Evolutionary conservation across 2,329 filamentous ascomycete species (phyloP).

Genomic region (Colletotrichum sp.): DNA sequence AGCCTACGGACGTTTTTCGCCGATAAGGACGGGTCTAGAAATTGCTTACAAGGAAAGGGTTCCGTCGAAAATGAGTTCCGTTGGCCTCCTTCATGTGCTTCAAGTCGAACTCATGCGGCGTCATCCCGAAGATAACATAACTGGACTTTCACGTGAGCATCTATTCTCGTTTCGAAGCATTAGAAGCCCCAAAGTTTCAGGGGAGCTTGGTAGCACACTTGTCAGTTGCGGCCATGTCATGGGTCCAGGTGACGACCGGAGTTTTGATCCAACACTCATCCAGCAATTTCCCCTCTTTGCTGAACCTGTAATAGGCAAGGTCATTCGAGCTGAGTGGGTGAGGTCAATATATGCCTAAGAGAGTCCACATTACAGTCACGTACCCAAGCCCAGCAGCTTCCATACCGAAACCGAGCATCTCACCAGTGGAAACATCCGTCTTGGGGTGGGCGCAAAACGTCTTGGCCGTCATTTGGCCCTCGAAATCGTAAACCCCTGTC

Average conservation of each 20-base stretch:
- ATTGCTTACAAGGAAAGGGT: not conserved
- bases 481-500: not conserved
- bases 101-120: not conserved
- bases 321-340: not conserved
- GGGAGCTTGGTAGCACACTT: not conserved
- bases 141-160: not conserved
- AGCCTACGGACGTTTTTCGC: not conserved
- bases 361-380: not conserved
- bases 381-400: not conserved
- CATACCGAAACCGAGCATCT: not conserved
- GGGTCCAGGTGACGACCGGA: not conserved
- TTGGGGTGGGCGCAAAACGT: not conserved
- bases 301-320: not conserved
- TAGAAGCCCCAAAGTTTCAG: accelerated
- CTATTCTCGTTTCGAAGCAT: accelerated
- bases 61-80: not conserved
- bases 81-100: not conserved
- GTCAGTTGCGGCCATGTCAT: not conserved
- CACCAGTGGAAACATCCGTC: not conserved
- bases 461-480: not conserved
- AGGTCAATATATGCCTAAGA: not conserved
- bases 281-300: not conserved
- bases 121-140: not conserved
- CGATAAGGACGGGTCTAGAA: accelerated
- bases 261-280: not conserved